These are phyloP conservation scores for Dioszegia aurantiaca DNA, from an alignment of 768 basidiomycete species.

Conservation along the genomic window DNA sequence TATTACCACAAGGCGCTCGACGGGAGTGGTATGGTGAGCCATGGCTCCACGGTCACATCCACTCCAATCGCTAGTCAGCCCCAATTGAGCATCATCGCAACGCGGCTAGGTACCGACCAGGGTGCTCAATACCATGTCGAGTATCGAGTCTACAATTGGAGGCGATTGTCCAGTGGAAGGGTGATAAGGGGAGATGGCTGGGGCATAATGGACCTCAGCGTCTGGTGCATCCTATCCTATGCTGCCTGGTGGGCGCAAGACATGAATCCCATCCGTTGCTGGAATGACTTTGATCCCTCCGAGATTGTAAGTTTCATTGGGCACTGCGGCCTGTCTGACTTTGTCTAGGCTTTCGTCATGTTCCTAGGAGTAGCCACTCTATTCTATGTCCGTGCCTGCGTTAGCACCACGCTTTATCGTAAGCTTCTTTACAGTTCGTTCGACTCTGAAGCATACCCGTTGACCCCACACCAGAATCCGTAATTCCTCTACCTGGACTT, in stretches of 20 bases:
- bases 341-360: too few relatives aligned
- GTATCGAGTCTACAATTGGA: slow-evolving; percentile 32
- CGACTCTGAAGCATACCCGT: background rate
- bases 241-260: too few relatives aligned
- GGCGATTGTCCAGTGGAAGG: slow-evolving; percentile 14
- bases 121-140: slow-evolving; percentile 23
- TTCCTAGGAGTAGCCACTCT: background rate
- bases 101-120: slow-evolving; percentile 6
- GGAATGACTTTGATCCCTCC: too few relatives aligned
- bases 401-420: background rate
- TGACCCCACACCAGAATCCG: slow-evolving; percentile 32
- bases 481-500: slow-evolving; percentile 31
- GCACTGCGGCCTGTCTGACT: too few relatives aligned
- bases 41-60: slow-evolving; percentile 1
- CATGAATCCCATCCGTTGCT: too few relatives aligned
- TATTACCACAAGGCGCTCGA: too few relatives aligned
- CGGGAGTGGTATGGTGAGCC: slow-evolving; percentile 10
- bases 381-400: too few relatives aligned
- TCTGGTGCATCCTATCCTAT: too few relatives aligned
- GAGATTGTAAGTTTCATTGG: too few relatives aligned
- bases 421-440: background rate
- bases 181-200: slow-evolving; percentile 31
- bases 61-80: slow-evolving; percentile 16
- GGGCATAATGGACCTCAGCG: slow-evolving; percentile 7
- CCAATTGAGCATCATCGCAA: slow-evolving; percentile 21